Percentiles rank a stretch among this genome's conserved stretches.
These are phyloP conservation scores for Candida odintsovae DNA, from an alignment of 805 yeast genomes.

Conservation along the genomic window DNA sequence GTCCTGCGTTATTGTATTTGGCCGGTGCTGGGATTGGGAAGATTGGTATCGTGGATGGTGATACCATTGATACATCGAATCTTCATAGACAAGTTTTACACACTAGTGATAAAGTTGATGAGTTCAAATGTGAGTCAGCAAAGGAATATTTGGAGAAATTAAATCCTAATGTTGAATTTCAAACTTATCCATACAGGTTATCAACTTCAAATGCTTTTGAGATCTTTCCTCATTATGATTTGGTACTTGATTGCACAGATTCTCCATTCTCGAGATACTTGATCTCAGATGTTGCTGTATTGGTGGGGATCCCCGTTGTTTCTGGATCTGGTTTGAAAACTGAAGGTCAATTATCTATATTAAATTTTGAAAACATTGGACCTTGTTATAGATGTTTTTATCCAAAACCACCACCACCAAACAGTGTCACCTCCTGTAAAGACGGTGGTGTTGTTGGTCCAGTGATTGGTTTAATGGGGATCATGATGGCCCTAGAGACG, in stretches of 20 bases:
- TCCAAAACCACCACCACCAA: conserved; percentile 86
- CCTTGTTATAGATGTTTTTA: conserved; percentile 96
- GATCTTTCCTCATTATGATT: conserved; percentile 60
- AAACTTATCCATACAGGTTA: conserved; percentile 47
- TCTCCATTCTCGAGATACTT: conserved; percentile 84
- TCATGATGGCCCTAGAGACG: conserved; percentile 83
- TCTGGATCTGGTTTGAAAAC: conserved; percentile 90
- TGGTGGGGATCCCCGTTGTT: conserved; percentile 62
- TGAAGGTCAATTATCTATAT: conserved; percentile 82
- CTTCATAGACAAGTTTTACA: conserved; percentile 89
- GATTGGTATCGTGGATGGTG: conserved; percentile 85
- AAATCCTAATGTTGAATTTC: conserved; percentile 63
- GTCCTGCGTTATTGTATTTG: conserved; percentile 81
- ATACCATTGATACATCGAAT: conserved; percentile 77
- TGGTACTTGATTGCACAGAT: conserved; percentile 91
- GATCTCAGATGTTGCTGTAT: conserved; percentile 77
- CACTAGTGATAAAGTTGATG: conserved; percentile 57
- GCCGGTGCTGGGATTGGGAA: conserved; percentile 85
- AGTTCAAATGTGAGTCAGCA: conserved; percentile 78
- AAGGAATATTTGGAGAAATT: conserved; percentile 41
- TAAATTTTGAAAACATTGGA: conserved; percentile 60
- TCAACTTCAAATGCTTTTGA: conserved; percentile 53
- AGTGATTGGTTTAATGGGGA: conserved; percentile 89
- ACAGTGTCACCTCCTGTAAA: conserved; percentile 74
- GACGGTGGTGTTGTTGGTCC: conserved; percentile 97